Percentiles rank a stretch among this genome's conserved stretches.
phyloP scores from a whole-genome alignment of 306 rosid species.

The Sphenostylis stenocarpa region DNA sequence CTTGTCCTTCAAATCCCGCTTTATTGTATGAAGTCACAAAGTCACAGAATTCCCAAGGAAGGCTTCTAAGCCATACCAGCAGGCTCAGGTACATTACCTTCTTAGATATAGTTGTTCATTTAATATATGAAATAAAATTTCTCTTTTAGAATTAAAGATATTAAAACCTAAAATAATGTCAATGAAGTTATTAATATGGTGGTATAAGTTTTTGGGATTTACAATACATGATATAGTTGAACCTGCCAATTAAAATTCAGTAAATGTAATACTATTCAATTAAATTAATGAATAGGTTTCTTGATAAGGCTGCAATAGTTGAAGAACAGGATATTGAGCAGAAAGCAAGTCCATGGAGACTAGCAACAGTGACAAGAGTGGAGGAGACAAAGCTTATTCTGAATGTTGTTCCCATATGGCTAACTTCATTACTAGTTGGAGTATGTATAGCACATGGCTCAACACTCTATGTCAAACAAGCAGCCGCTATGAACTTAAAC shows the following conservation, averaged over 20 bases:
- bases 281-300: slow-evolving; percentile 36
- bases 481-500: slow-evolving; percentile 43
- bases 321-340: slow-evolving; percentile 37
- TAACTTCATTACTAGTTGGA: slow-evolving; percentile 43
- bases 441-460: slow-evolving; percentile 30
- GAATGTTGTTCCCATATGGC: slow-evolving; percentile 47
- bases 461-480: slow-evolving; percentile 55
- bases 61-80: slow-evolving; percentile 43
- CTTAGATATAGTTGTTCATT: background rate
- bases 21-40: slow-evolving; percentile 44
- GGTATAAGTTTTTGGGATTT: background rate
- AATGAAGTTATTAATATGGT: background rate
- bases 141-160: no score
- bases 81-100: slow-evolving; percentile 40
- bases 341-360: background rate
- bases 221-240: background rate
- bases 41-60: slow-evolving; percentile 29
- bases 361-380: background rate
- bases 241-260: background rate
- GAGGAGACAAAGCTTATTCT: background rate
- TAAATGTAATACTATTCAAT: background rate
- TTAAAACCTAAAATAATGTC: background rate
- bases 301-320: slow-evolving; percentile 61
- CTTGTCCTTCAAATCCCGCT: slow-evolving; percentile 36
- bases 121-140: background rate